phyloP scores from a whole-genome alignment of 352 stramenopile genomes.

The Thalassiosira gravida region DNA sequence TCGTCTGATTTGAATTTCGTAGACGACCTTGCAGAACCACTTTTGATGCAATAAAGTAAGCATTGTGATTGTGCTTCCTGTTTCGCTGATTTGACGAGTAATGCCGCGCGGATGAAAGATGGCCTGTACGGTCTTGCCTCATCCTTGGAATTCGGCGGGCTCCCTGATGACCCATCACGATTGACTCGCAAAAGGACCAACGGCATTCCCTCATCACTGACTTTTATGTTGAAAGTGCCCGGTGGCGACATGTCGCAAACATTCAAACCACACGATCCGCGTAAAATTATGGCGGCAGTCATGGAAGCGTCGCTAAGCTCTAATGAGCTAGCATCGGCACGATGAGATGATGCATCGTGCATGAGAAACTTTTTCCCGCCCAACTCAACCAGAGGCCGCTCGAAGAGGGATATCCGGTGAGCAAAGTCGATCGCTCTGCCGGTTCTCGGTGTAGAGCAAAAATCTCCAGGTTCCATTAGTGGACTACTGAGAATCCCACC shows the following conservation, averaged over 20 bases:
- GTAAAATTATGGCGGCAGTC: conserved; percentile 66
- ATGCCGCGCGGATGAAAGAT: conserved; percentile 80
- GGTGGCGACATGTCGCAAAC: conserved; percentile 25
- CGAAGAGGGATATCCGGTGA: conserved; percentile 80
- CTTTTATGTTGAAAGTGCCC: conserved; percentile 50
- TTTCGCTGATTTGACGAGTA: conserved; percentile 75
- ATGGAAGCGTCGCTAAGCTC: conserved; percentile 84
- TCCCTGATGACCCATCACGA: conserved; percentile 9
- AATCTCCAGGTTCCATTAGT: conserved; percentile 80
- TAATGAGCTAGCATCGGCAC: conserved; percentile 78
- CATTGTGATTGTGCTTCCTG: conserved; percentile 81
- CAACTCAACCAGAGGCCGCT: conserved; percentile 74
- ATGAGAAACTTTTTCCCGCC: conserved; percentile 77
- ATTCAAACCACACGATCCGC: conserved; percentile 59
- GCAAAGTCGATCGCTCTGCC: conserved; percentile 84
- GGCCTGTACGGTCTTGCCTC: conserved; percentile 78
- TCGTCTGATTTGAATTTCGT: conserved; percentile 75
- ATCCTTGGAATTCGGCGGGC: conserved; percentile 38
- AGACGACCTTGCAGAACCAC: conserved; percentile 79
- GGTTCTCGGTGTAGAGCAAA: conserved; percentile 69
- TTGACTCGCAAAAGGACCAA: conserved; percentile 52
- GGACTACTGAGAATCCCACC: conserved; percentile 73
- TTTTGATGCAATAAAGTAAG: conserved; percentile 71
- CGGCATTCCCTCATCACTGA: conserved; percentile 49
- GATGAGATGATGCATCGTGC: conserved; percentile 74